A percentile compares a stretch with the other conserved stretches of the same genome.
Evolutionary conservation across 2,329 filamentous ascomycete genomes (phyloP).

Genomic region (Aureobasidium pullulans): DNA sequence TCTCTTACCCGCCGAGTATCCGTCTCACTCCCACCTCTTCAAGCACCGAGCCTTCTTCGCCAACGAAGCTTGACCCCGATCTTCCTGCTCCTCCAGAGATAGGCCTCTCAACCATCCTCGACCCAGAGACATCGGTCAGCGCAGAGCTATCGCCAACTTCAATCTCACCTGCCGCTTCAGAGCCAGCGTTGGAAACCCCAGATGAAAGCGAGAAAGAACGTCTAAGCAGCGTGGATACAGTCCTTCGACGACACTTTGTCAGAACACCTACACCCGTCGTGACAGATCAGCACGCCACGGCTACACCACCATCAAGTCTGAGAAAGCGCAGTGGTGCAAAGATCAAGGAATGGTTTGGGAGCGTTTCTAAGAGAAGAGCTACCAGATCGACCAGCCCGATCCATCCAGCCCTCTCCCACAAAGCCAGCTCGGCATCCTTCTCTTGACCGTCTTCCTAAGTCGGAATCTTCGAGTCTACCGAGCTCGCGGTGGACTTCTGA

Average conservation of each 20-base stretch:
- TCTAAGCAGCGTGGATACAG: neutral
- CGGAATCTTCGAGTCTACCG: no score
- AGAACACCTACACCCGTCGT: neutral
- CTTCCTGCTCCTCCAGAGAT: neutral
- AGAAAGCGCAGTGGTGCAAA: conserved; percentile 37
- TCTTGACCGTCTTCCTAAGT: neutral
- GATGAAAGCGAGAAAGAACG: neutral
- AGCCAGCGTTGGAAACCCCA: neutral
- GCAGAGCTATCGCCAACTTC: neutral
- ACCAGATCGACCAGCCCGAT: neutral
- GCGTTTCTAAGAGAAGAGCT: conserved; percentile 8
- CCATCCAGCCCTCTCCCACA: neutral
- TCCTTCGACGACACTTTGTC: neutral
- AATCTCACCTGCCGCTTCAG: neutral
- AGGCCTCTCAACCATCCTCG: neutral
- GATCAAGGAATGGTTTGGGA: conserved; percentile 8
- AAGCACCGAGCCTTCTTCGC: neutral
- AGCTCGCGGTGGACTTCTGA: no score
- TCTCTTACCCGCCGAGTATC: conserved; percentile 9
- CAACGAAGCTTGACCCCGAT: neutral
- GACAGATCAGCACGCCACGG: neutral
- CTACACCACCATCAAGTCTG: conserved; percentile 41
- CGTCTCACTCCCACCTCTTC: neutral
- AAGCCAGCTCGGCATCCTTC: conserved; percentile 1
- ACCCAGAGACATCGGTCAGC: neutral